These are phyloP conservation scores for Salix caprea DNA, from an alignment of 345 rosid species.

Conservation along the genomic window DNA sequence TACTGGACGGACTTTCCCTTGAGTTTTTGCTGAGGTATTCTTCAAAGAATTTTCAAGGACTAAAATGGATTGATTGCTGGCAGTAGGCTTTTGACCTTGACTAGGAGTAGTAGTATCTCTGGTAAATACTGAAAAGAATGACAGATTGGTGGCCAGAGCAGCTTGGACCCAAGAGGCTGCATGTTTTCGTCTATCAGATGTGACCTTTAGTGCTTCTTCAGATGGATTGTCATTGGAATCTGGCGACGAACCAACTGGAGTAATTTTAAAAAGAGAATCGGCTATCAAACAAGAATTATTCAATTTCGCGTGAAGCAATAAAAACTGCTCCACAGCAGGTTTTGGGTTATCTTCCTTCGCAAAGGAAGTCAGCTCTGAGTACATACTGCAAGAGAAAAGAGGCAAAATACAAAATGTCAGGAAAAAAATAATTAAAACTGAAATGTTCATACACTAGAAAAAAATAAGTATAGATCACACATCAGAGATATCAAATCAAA, in stretches of 20 bases:
- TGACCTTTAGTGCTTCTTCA: constrained; percentile 63
- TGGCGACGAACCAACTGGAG: constrained; percentile 40
- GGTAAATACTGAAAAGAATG: constrained; percentile 63
- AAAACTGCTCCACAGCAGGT: constrained; percentile 82
- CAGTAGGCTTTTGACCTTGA: constrained; percentile 32
- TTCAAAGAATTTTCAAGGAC: constrained; percentile 52
- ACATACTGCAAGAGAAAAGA: constrained; percentile 47
- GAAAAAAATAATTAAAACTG: not conserved
- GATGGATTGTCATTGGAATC: constrained; percentile 50
- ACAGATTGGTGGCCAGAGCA: constrained; percentile 75
- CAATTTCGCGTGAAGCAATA: constrained; percentile 63
- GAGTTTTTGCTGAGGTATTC: constrained; percentile 43
- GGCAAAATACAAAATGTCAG: not conserved
- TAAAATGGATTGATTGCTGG: constrained; percentile 46
- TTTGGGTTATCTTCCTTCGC: constrained; percentile 89
- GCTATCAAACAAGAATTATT: constrained; percentile 48
- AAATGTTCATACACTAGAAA: not conserved
- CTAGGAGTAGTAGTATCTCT: constrained; percentile 38
- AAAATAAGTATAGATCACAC: not conserved
- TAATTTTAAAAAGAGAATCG: constrained; percentile 54
- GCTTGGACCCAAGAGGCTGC: constrained; percentile 90
- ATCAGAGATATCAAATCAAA: not conserved
- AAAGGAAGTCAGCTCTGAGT: constrained; percentile 58
- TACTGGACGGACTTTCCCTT: constrained; percentile 42
- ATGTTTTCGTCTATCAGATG: constrained; percentile 56